Conservation (phyloP, 305 asterid species). For the Solanum hybrid region DNA sequence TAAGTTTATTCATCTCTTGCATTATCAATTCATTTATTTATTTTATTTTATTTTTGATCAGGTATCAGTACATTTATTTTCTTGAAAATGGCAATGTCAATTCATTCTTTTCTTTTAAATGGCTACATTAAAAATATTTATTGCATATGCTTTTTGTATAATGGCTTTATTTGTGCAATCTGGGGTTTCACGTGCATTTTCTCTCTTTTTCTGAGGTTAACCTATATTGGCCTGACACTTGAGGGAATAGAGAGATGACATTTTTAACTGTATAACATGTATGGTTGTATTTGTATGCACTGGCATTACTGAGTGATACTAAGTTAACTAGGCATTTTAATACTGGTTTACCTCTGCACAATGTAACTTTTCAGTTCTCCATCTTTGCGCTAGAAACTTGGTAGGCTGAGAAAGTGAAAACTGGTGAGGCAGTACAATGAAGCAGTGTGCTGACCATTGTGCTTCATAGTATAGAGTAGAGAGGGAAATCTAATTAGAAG, state of each 20-base stretch:
- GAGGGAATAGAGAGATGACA: not conserved
- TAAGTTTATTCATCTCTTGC: slow-evolving; percentile 30
- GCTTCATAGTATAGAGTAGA: not conserved
- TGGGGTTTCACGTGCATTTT: not conserved
- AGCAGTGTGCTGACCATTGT: not conserved
- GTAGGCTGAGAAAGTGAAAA: not conserved
- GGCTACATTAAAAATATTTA: not conserved
- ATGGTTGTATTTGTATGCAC: not conserved
- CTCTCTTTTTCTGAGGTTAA: not conserved
- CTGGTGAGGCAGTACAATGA: not conserved
- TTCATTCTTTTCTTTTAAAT: not conserved
- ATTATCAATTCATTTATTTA: not conserved
- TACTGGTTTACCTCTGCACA: not conserved
- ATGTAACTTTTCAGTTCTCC: not conserved
- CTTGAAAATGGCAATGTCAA: not conserved
- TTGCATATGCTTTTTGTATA: not conserved
- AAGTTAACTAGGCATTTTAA: not conserved
- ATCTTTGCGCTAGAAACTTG: not conserved
- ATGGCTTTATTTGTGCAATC: not conserved
- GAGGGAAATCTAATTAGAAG: not conserved
- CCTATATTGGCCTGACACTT: not conserved
- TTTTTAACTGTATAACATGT: not conserved
- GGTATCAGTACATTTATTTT: not conserved
- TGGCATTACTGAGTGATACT: not conserved
- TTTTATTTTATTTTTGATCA: not conserved